Base-by-base conservation (phyloP, 1,284 basidiomycete species). In the Rhodotorula glutinis region DNA sequence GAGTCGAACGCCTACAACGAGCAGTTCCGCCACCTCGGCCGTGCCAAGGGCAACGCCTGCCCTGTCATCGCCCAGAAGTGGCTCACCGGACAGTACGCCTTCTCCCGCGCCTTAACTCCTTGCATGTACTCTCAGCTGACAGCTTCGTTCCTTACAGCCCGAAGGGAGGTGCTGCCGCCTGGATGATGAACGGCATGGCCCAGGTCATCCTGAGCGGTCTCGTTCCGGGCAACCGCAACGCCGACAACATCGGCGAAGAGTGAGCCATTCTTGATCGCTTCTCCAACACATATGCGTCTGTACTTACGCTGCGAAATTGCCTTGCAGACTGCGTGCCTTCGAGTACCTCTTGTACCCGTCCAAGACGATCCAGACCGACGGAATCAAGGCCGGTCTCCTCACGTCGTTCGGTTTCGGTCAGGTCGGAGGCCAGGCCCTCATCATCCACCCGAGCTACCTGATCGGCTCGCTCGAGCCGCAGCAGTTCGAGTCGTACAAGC, bases 331-430 rank as follows among this genome's bases (percentile, higher is more conserved):
- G 81, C 88, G 90, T 77, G 85, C 92, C 69, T 92, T 92, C 80
- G 88, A 87, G 65, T 87, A 89, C 82, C 85, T 98, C 66, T 87
- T 98, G 85, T 98, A 97, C 89, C 94, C 93, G 17, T 98, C 95
- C 53, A 93, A 90, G 81, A 86, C 74, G 53, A 92, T 98, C 76
- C 86, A 92, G 77, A 95, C 93, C 10, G 91, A 94, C 74, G 91
- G 91, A 67, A 88, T 98, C 76, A 88, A 89, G 69, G 71, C 64
- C 57, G 51, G 63, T 65, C 72, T 75, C 46, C 74, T 80, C 84
- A 97, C 95, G 5, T 97, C 93, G 25, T 98, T 98, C 82, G 96
- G 96, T 76, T 98, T 98, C 83, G 96, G 95, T 76, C 96, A 98
- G 85, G 94, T 97, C 73, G 96, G 95, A 71, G 96, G 95, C 70